Evolutionary conservation across 2,329 filamentous ascomycete species (phyloP), one percentile per base, ranked within the genome.

Genomic region (Phaeoacremonium minimum): DNA sequence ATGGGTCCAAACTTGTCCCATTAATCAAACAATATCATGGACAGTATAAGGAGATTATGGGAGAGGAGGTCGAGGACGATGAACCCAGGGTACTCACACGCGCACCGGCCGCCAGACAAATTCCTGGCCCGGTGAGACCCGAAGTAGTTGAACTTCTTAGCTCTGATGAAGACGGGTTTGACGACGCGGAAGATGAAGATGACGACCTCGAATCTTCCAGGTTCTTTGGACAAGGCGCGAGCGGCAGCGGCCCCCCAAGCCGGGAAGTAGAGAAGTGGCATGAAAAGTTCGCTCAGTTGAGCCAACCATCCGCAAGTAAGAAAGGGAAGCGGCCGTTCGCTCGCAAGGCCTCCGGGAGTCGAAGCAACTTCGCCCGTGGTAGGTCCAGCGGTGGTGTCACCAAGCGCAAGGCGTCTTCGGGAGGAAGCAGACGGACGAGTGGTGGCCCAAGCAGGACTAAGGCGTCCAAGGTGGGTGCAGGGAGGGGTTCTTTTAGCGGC

Each of bases 1-100:
- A 81, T 51, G 85, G 85, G 7, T 62, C 59, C 20, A 69, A 66
- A 36, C 78, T 91, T 43, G 54, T 85, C 26, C 64, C 69, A 2
- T 56, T 88, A 5, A 63, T 89, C 32, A 61, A 64, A 35, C 58
- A 62, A 12, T 70, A 67, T 44, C 58, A 70, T 18, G 41, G 49
- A 0, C 59, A 63, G 28, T 80, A 77, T 46, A 56, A 58, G 19
- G 66, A 72, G 31, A 74, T 77, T 49, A 72, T 72, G 63, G 61
- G 61, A n/a, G 45, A 45, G 6, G 34, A 15, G 22, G 41, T 33
- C 19, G 38, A 44, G 15, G 37, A 42, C 34, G 35, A 41, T 35
- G 37, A 31, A 13, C 38, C 37, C n/a, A 33, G 41, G 18, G 38
- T 38, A 4, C 38, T 26, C 19, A 43, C 41, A 6, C 38, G 38